A percentile compares a stretch with the other conserved stretches of the same genome.
Evolutionary conservation across 139 green algal genomes (phyloP).

Genomic region (Chlamydomonas sphaeroides): DNA sequence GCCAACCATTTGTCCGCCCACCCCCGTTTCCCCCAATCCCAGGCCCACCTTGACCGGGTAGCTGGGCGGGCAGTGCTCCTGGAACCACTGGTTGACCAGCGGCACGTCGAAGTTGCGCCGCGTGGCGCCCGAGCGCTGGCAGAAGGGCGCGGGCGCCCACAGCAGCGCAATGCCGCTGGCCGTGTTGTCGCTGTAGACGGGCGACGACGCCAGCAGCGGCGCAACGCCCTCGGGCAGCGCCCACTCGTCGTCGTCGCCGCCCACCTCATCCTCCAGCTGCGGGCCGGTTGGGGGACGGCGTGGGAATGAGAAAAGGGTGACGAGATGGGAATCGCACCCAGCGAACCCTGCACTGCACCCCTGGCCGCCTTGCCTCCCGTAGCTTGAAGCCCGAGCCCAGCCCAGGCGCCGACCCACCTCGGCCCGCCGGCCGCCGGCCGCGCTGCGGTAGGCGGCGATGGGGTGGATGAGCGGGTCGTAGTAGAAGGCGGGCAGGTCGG

Average conservation of each 20-base stretch:
- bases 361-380: too few species aligned
- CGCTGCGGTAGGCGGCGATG: conserved; percentile 89
- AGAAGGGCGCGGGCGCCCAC: conserved; percentile 96
- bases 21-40: too few species aligned
- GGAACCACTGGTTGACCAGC: conserved; percentile 95
- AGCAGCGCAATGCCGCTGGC: conserved; percentile 92
- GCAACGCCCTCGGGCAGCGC: conserved; percentile 86
- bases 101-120: conserved; percentile 95
- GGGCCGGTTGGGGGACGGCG: background rate
- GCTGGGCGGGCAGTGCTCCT: conserved; percentile 87
- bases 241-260: conserved; percentile 91
- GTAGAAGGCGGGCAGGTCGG: conserved; percentile 98
- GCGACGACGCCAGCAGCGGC: conserved; percentile 74
- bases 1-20: too few species aligned
- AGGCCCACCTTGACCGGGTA: conserved; percentile 89
- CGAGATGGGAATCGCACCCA: background rate
- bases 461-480: conserved; percentile 99
- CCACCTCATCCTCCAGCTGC: conserved; percentile 65
- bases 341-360: too few species aligned
- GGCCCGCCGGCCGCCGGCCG: conserved; percentile 6
- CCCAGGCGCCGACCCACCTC: too few species aligned
- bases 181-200: conserved; percentile 90
- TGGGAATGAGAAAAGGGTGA: background rate
- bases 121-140: conserved; percentile 86
- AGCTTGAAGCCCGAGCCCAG: too few species aligned